phyloP scores from a whole-genome alignment of 1,284 basidiomycete species.

The Paramarasmius palmivorus region DNA sequence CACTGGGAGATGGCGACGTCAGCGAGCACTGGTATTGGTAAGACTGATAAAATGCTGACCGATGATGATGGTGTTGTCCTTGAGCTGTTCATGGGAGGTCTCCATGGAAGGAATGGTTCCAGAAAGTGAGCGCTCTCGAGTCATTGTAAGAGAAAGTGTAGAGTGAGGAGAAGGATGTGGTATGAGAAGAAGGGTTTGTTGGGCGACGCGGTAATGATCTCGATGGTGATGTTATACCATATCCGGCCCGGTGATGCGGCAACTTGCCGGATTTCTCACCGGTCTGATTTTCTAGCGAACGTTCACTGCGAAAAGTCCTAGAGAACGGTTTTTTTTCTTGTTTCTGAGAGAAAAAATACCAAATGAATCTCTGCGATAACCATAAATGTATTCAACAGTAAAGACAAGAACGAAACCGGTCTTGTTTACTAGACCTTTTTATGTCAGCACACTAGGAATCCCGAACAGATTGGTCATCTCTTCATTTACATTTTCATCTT shows the following conservation, averaged over 20 bases:
- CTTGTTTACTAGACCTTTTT: too few species aligned
- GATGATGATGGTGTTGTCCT: slow-evolving; percentile 86
- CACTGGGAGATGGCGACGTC: slow-evolving; percentile 49
- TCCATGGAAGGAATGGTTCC: slow-evolving; percentile 89
- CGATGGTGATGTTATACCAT: not conserved
- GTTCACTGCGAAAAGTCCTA: too few species aligned
- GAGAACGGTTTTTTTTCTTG: too few species aligned
- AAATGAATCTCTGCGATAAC: too few species aligned
- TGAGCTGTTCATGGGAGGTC: slow-evolving; percentile 68
- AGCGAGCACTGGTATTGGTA: slow-evolving; percentile 7
- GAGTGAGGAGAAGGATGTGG: slow-evolving; percentile 7
- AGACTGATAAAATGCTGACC: slow-evolving; percentile 48
- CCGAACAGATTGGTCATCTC: not conserved
- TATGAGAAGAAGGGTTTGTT: slow-evolving; percentile 10
- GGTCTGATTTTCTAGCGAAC: too few species aligned
- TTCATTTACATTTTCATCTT: slow-evolving; percentile 8
- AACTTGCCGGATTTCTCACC: too few species aligned
- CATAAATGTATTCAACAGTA: too few species aligned
- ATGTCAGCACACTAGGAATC: too few species aligned
- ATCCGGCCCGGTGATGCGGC: too few species aligned
- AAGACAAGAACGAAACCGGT: too few species aligned
- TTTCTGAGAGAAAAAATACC: too few species aligned
- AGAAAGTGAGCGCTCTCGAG: slow-evolving; percentile 57
- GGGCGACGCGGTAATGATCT: slow-evolving; percentile 10
- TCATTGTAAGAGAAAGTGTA: slow-evolving; percentile 32